A percentile compares a stretch with the other conserved stretches of the same genome.
Conservation (phyloP, 1,284 basidiomycete species). For the Anthracocystis setariae region DNA sequence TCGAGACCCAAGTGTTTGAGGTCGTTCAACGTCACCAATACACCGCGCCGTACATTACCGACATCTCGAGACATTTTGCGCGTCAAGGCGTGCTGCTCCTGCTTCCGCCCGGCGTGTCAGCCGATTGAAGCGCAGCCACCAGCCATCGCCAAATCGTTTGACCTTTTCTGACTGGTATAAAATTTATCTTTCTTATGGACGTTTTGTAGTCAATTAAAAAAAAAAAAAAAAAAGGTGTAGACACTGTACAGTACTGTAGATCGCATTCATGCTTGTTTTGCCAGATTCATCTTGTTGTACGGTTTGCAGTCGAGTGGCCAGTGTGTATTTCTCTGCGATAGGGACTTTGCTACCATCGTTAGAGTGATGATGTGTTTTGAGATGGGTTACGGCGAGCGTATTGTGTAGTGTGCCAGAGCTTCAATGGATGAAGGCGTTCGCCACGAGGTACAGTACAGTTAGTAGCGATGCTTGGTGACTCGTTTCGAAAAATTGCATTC, state of each 20-base stretch:
- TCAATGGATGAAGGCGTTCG: neutral
- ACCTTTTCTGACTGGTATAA: no score
- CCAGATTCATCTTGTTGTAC: no score
- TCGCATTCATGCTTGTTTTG: no score
- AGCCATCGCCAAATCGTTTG: no score
- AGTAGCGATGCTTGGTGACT: slow-evolving; percentile 28
- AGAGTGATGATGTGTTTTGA: no score
- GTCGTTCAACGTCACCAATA: slow-evolving; percentile 37
- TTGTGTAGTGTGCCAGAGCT: neutral
- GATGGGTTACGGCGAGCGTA: neutral
- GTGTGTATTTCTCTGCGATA: no score
- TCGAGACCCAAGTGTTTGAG: slow-evolving; percentile 37
- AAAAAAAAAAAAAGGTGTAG: no score
- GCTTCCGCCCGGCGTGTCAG: slow-evolving; percentile 43
- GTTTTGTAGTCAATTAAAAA: no score
- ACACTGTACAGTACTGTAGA: no score
- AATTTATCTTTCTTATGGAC: no score
- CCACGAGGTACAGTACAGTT: neutral
- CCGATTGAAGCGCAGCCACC: slow-evolving; percentile 27
- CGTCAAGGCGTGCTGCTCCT: slow-evolving; percentile 48
- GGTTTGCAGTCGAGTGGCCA: no score
- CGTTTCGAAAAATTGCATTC: neutral
- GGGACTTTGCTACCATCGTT: no score
- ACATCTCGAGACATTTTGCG: slow-evolving; percentile 53
- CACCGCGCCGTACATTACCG: slow-evolving; percentile 49